Evolutionary conservation across 495 filamentous ascomycete genomes (phyloP), one percentile per base, ranked within the genome.

Genomic region (Cudoniella acicularis): DNA sequence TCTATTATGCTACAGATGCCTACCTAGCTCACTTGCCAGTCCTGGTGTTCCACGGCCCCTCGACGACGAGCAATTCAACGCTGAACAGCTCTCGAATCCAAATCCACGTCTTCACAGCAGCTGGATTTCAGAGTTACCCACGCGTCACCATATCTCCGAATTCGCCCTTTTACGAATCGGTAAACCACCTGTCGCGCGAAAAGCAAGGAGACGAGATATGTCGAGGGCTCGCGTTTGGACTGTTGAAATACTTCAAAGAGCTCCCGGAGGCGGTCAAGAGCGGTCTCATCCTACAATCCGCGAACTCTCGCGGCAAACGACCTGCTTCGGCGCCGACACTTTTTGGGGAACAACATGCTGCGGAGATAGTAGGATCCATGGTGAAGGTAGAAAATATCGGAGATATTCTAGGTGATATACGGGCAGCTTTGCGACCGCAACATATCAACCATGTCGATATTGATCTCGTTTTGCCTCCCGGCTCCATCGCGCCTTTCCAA

Each of bases 281-380:
- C 59, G 77, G 79, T 56, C 67, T 82, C 49, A 77, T 76, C 64
- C 64, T 72, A 54, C 74, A 77, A 59, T 78, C 77, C 51, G 75
- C 77, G 25, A 67, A 72, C 25, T 73, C 73, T 52, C 71, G 72
- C 43, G 67, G 69, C n/a, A 76, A 78, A 16, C 77, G 79, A 40
- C 79, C 83, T 13, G 77, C 76, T n/a, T 79, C 83, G 3, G 78
- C 81, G 10, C 82, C 87, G 1, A 76, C 78, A 51, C 78, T 94
- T 56, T 98, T 98, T 69, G 83, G 90, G 62, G 92, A 96, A 69
- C 86, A 90, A 73, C 94, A 99, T 79, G 91, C 93, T 4, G 94
- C 91, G 42, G 86, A 95, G 66, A 74, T 99, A 49, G 92, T 92
- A 26, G 87, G 87, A 66, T 83, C 84, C 4, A 91, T 96, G 83